Conservation (phyloP, 1,284 basidiomycete genomes). For the Entoloma clypeatum region DNA sequence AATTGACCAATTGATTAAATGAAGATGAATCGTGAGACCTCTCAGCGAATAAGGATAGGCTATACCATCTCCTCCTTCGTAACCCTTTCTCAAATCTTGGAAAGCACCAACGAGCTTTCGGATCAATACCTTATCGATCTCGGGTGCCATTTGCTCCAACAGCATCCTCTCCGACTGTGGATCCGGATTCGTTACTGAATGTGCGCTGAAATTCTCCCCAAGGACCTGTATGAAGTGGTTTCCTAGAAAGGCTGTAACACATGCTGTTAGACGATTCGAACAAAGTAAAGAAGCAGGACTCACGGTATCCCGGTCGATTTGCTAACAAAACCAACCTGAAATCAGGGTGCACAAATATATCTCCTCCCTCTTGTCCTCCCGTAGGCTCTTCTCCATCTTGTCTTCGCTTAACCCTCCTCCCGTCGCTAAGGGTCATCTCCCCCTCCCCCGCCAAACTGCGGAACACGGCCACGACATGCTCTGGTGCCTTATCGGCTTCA, state of each 20-base stretch:
- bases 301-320: constrained; percentile 71
- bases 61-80: constrained; percentile 51
- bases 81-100: constrained; percentile 55
- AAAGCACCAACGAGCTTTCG: constrained; percentile 57
- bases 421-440: constrained; percentile 59
- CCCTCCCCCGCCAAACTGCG: constrained; percentile 60
- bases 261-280: constrained; percentile 4
- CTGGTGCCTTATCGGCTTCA: constrained; percentile 68
- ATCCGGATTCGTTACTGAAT: constrained; percentile 64
- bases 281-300: constrained; percentile 24
- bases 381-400: constrained; percentile 46
- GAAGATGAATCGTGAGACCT: constrained; percentile 34
- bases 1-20: background rate
- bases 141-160: constrained; percentile 57
- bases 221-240: constrained; percentile 70
- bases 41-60: constrained; percentile 64
- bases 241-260: constrained; percentile 54
- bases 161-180: constrained; percentile 56
- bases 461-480: constrained; percentile 68
- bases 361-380: too few relatives aligned
- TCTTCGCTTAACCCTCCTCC: constrained; percentile 47
- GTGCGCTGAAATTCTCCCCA: constrained; percentile 64
- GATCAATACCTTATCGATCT: constrained; percentile 50
- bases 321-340: constrained; percentile 63
- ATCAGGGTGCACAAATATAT: constrained; percentile 57